A percentile compares a stretch with the other conserved stretches of the same genome.
Evolutionary conservation across 2,329 filamentous ascomycete genomes (phyloP).

Genomic region (Colletotrichum trifolii): DNA sequence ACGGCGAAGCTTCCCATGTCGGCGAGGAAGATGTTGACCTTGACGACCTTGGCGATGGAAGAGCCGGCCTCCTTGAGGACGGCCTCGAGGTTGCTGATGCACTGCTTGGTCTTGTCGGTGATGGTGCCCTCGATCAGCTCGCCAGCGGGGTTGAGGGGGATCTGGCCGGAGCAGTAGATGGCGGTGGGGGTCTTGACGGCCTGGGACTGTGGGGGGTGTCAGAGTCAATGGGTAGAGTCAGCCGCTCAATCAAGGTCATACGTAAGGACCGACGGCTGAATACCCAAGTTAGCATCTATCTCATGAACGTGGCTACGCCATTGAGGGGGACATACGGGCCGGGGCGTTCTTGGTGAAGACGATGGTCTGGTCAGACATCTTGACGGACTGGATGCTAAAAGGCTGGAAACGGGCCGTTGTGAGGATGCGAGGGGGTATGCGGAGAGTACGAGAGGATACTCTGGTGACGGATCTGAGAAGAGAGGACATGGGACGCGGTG

Average conservation of each 20-base stretch:
- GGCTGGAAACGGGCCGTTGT: slow-evolving; percentile 11
- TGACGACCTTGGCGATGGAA: slow-evolving; percentile 82
- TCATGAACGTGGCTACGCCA: not conserved
- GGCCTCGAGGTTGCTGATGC: slow-evolving; percentile 82
- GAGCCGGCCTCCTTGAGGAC: slow-evolving; percentile 87
- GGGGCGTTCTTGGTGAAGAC: slow-evolving; percentile 70
- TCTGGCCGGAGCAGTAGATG: slow-evolving; percentile 78
- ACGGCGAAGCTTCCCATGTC: slow-evolving; percentile 89
- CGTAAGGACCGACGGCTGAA: slow-evolving; percentile 72
- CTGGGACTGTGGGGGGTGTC: slow-evolving; percentile 61
- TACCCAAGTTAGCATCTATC: slow-evolving; percentile 7
- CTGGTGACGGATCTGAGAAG: slow-evolving; percentile 35
- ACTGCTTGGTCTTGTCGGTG: slow-evolving; percentile 70
- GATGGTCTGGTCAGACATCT: slow-evolving; percentile 49
- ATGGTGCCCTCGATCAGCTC: slow-evolving; percentile 69
- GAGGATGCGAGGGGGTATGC: slow-evolving; percentile 5
- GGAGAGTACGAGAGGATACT: slow-evolving; percentile 29
- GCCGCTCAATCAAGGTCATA: slow-evolving; percentile 49
- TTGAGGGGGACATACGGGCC: slow-evolving; percentile 58
- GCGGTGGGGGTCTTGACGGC: slow-evolving; percentile 73
- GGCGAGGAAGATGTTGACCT: slow-evolving; percentile 90
- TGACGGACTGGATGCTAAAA: slow-evolving; percentile 26
- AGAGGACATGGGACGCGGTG: slow-evolving; percentile 31
- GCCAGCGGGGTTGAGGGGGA: slow-evolving; percentile 72
- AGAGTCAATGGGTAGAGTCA: slow-evolving; percentile 18